These are phyloP conservation scores for Fragaria ananassa DNA, from an alignment of 306 rosid genomes.

Conservation along the genomic window DNA sequence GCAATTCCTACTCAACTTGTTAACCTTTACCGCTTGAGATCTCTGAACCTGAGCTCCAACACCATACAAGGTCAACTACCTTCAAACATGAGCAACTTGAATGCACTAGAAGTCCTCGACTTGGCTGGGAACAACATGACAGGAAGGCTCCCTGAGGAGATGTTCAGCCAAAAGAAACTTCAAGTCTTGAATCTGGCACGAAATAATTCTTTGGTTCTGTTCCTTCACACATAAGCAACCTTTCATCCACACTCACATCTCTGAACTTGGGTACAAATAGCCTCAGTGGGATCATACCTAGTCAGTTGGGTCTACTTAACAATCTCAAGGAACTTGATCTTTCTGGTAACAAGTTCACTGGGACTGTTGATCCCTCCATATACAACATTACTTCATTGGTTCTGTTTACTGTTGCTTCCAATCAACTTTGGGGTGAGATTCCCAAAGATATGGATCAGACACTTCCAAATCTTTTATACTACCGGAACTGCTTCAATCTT, in stretches of 20 bases:
- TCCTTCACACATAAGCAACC: constrained; percentile 48
- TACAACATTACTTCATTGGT: constrained; percentile 60
- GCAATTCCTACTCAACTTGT: constrained; percentile 48
- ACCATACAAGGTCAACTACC: constrained; percentile 39
- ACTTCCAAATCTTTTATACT: constrained; percentile 55
- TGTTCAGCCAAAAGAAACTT: constrained; percentile 36
- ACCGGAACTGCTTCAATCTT: constrained; percentile 52
- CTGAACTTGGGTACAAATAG: constrained; percentile 57
- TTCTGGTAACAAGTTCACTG: constrained; percentile 47
- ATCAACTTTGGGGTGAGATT: constrained; percentile 66
- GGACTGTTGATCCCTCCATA: constrained; percentile 45
- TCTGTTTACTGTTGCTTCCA: constrained; percentile 49
- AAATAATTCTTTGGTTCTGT: constrained; percentile 50
- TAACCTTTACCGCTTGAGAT: constrained; percentile 35
- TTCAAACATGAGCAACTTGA: constrained; percentile 40
- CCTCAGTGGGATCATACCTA: constrained; percentile 54
- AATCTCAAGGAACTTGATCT: constrained; percentile 54
- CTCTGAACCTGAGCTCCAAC: constrained; percentile 56
- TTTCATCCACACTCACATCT: constrained; percentile 43
- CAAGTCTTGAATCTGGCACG: constrained; percentile 42
- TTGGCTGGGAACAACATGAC: constrained; percentile 40
- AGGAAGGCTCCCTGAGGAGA: constrained; percentile 41
- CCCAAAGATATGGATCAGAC: constrained; percentile 48
- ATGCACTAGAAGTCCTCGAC: constrained; percentile 46
- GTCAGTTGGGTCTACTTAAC: constrained; percentile 43